Percentiles rank a stretch among this genome's conserved stretches.
Evolutionary conservation across 2,329 filamentous ascomycete genomes (phyloP).

Genomic region (Bipolaris zeicola): DNA sequence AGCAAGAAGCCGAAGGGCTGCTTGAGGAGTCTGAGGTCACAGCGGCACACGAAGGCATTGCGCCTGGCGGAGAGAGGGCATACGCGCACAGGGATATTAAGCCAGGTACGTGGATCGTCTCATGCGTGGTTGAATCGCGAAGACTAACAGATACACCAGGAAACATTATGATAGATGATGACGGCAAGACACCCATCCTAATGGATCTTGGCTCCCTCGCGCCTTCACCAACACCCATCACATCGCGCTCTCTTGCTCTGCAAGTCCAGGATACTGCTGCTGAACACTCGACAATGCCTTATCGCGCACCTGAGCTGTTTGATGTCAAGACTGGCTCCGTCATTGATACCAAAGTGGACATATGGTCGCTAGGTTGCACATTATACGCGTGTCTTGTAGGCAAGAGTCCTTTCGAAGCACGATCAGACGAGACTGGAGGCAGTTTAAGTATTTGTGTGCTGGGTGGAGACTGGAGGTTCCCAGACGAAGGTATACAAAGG

Average conservation of each 20-base stretch:
- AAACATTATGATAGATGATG: conserved; percentile 98
- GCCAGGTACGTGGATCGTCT: conserved; percentile 68
- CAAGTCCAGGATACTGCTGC: conserved; percentile 93
- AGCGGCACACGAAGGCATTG: conserved; percentile 68
- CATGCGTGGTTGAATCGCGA: background rate
- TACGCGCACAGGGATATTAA: conserved; percentile 98
- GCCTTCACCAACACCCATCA: conserved; percentile 85
- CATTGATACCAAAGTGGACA: conserved; percentile 95
- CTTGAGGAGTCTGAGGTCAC: conserved; percentile 80
- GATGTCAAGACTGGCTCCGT: conserved; percentile 92
- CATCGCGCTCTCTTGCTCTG: conserved; percentile 85
- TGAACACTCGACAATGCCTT: conserved; percentile 98
- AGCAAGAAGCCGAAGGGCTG: conserved; percentile 78
- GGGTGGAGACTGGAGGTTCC: conserved; percentile 95
- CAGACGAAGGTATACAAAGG: conserved; percentile 72
- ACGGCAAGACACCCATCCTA: conserved; percentile 84
- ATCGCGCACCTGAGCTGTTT: conserved; percentile 95
- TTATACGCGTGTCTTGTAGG: conserved; percentile 95
- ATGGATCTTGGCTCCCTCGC: conserved; percentile 97
- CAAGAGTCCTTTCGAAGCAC: conserved; percentile 95
- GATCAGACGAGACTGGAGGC: conserved; percentile 94
- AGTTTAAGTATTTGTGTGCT: conserved; percentile 90
- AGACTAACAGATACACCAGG: conserved; percentile 52
- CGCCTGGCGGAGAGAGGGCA: conserved; percentile 71
- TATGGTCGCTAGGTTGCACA: conserved; percentile 98